Conservation (phyloP, 2,329 filamentous ascomycete species). For the Colletotrichum falcatum region DNA sequence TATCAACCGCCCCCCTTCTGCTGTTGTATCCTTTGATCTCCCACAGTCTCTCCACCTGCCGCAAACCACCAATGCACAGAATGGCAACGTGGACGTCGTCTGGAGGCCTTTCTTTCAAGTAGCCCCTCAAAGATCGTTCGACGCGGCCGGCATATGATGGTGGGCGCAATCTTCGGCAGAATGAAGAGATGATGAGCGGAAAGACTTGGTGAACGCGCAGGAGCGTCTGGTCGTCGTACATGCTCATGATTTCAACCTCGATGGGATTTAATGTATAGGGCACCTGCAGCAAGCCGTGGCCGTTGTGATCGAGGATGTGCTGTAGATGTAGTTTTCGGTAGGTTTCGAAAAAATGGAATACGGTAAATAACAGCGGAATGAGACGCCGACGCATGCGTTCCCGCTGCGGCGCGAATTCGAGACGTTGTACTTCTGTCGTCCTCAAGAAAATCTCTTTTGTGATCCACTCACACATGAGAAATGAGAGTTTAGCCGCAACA, state of each 20-base stretch:
- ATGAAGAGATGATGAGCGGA: conserved; percentile 72
- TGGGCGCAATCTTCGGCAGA: conserved; percentile 71
- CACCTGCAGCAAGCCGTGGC: conserved; percentile 62
- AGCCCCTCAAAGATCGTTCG: conserved; percentile 72
- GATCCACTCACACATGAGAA: conserved; percentile 72
- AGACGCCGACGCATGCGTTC: conserved; percentile 74
- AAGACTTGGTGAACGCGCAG: conserved; percentile 74
- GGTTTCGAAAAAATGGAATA: conserved; percentile 76
- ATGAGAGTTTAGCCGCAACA: conserved; percentile 72
- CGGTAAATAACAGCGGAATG: conserved; percentile 72
- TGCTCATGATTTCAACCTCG: conserved; percentile 70
- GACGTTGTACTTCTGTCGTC: conserved; percentile 65
- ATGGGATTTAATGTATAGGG: conserved; percentile 73
- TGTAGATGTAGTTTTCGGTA: conserved; percentile 70
- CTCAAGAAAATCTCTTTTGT: conserved; percentile 74
- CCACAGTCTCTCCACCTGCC: conserved; percentile 74
- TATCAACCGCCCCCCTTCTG: conserved; percentile 69
- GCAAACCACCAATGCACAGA: conserved; percentile 69
- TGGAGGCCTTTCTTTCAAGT: conserved; percentile 70
- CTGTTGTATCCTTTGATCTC: conserved; percentile 75
- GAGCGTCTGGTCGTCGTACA: conserved; percentile 74
- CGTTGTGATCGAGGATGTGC: conserved; percentile 64
- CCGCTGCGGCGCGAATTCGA: conserved; percentile 70
- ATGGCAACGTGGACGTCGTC: conserved; percentile 73
- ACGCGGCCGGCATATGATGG: conserved; percentile 74